Evolutionary conservation across 1,284 basidiomycete species (phyloP).

Genomic region (Somion occarium): DNA sequence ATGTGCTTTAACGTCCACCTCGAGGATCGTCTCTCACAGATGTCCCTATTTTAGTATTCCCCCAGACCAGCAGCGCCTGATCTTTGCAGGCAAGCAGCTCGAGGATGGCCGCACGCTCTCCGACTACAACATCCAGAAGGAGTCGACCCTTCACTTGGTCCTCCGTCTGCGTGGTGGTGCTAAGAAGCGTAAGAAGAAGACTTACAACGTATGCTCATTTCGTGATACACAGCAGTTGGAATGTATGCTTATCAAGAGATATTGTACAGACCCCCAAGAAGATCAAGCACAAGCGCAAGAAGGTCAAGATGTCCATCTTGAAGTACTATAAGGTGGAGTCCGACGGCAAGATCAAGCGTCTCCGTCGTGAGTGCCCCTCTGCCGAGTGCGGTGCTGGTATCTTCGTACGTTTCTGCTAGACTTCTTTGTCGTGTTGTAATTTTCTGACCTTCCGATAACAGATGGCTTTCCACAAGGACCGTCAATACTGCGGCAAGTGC

Average conservation of each 20-base stretch:
- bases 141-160: slow-evolving; percentile 94
- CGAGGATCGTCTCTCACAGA: background rate
- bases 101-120: slow-evolving; percentile 89
- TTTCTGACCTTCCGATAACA: slow-evolving; percentile 23
- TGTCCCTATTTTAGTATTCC: slow-evolving; percentile 59
- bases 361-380: slow-evolving; percentile 92
- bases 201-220: slow-evolving; percentile 70
- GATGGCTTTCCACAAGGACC: slow-evolving; percentile 95
- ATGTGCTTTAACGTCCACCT: slow-evolving; percentile 23
- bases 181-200: slow-evolving; percentile 99
- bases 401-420: slow-evolving; percentile 60
- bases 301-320: slow-evolving; percentile 99
- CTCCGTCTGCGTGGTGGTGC: slow-evolving; percentile 94
- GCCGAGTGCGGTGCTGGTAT: slow-evolving; percentile 93
- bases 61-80: slow-evolving; percentile 95
- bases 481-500: slow-evolving; percentile 95
- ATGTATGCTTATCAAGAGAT: too few species aligned
- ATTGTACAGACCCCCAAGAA: slow-evolving; percentile 92
- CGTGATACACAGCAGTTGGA: too few species aligned
- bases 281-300: slow-evolving; percentile 99
- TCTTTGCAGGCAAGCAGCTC: slow-evolving; percentile 98
- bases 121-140: slow-evolving; percentile 96
- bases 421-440: slow-evolving; percentile 4
- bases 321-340: slow-evolving; percentile 99
- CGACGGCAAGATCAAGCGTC: slow-evolving; percentile 99